Evolutionary conservation across 2,329 filamentous ascomycete species (phyloP).

Genomic region (Cryphonectria naterciae): DNA sequence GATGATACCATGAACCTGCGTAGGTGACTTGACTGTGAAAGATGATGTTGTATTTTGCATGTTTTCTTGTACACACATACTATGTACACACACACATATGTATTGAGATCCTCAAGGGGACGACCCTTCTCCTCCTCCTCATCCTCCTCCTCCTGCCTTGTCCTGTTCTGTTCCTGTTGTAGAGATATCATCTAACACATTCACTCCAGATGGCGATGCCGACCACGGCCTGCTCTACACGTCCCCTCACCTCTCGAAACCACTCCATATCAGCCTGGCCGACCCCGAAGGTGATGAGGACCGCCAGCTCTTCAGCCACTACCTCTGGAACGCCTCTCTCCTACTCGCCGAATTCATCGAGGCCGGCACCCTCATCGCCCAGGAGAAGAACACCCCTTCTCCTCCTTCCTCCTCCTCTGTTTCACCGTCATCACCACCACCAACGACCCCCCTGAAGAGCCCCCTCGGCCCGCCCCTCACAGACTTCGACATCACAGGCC

Average conservation of each 20-base stretch:
- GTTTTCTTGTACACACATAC: too few species aligned
- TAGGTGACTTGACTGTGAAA: constrained; percentile 16
- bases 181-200: constrained; percentile 2
- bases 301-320: constrained; percentile 69
- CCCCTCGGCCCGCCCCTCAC: constrained; percentile 26
- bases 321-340: constrained; percentile 71
- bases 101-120: too few species aligned
- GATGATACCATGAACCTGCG: constrained; percentile 68
- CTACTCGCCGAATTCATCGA: constrained; percentile 61
- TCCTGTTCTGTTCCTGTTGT: background rate
- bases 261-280: constrained; percentile 49
- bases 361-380: constrained; percentile 44
- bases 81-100: too few species aligned
- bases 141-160: too few species aligned
- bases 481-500: constrained; percentile 53
- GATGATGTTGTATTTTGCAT: background rate
- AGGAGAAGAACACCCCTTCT: background rate
- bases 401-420: background rate
- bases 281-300: constrained; percentile 57
- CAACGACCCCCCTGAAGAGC: constrained; percentile 1
- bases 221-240: constrained; percentile 62
- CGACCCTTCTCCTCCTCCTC: background rate
- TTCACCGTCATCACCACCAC: background rate
- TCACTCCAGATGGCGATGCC: constrained; percentile 57
- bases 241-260: constrained; percentile 53